phyloP scores from a whole-genome alignment of 2,329 filamentous ascomycete species.

The Madurella mycetomatis region DNA sequence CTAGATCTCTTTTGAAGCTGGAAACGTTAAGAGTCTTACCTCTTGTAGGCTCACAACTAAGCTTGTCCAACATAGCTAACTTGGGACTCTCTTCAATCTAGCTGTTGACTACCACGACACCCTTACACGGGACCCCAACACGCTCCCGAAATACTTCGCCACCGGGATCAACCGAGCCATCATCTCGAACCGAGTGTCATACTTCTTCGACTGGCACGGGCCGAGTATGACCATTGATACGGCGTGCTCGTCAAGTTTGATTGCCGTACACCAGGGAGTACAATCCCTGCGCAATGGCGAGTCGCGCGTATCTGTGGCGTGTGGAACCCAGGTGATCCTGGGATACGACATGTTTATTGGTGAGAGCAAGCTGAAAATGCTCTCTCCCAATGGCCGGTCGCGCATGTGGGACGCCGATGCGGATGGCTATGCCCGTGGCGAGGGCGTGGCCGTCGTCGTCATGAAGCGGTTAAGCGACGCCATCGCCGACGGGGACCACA shows the following conservation, averaged over 20 bases:
- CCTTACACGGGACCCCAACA: conserved; percentile 9
- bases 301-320: conserved; percentile 17
- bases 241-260: conserved; percentile 15
- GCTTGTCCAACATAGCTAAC: no score
- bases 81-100: no score
- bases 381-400: conserved; percentile 35
- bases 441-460: conserved; percentile 42
- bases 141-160: conserved; percentile 18
- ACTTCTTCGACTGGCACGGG: conserved; percentile 29
- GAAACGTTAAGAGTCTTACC: no score
- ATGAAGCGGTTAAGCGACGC: conserved; percentile 39
- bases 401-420: conserved; percentile 44
- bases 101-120: conserved; percentile 25
- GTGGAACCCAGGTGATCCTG: conserved; percentile 34
- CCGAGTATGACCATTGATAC: conserved; percentile 21
- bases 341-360: conserved; percentile 32
- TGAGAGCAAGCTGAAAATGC: conserved; percentile 36
- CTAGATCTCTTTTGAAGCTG: no score
- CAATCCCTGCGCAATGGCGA: conserved; percentile 25
- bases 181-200: conserved; percentile 33
- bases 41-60: no score
- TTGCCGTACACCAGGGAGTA: conserved; percentile 29
- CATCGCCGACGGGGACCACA: conserved; percentile 36
- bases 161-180: conserved; percentile 29
- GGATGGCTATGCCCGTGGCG: conserved; percentile 50